These are phyloP conservation scores for Macrolepiota dolichaula DNA, from an alignment of 768 basidiomycete genomes.

Conservation along the genomic window DNA sequence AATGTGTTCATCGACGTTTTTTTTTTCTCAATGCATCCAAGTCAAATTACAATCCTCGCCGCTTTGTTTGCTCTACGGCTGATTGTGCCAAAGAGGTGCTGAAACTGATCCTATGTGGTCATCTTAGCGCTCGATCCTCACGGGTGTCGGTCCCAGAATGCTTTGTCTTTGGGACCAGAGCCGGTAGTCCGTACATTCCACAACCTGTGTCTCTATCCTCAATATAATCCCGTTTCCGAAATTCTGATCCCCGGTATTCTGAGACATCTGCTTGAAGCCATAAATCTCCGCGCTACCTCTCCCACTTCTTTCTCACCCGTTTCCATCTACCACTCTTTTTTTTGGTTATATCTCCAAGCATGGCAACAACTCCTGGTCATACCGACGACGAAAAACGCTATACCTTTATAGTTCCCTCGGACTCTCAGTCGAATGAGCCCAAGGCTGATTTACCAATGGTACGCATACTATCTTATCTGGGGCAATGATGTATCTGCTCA, in stretches of 20 bases:
- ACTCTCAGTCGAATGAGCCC: neutral
- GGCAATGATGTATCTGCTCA: too few species aligned
- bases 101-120: constrained; percentile 7
- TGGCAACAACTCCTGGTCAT: constrained; percentile 1
- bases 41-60: constrained; percentile 14
- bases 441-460: constrained; percentile 2
- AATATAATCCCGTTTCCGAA: neutral
- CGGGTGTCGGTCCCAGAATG: neutral
- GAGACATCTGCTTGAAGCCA: neutral
- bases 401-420: neutral
- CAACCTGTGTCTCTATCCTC: neutral
- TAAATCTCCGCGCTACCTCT: neutral
- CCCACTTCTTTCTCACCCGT: neutral
- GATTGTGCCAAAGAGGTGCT: constrained; percentile 14
- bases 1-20: neutral
- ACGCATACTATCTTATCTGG: neutral
- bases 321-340: constrained; percentile 6
- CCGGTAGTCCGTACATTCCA: constrained; percentile 11
- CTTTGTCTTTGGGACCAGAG: constrained; percentile 1
- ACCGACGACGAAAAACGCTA: constrained; percentile 3
- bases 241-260: neutral
- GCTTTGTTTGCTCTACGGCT: neutral
- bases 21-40: constrained; percentile 9
- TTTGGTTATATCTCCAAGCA: constrained; percentile 1
- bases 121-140: constrained; percentile 9